Percentiles rank a stretch among this genome's conserved stretches.
phyloP scores from a whole-genome alignment of 257 asterid species.

The Datura wrightii region DNA sequence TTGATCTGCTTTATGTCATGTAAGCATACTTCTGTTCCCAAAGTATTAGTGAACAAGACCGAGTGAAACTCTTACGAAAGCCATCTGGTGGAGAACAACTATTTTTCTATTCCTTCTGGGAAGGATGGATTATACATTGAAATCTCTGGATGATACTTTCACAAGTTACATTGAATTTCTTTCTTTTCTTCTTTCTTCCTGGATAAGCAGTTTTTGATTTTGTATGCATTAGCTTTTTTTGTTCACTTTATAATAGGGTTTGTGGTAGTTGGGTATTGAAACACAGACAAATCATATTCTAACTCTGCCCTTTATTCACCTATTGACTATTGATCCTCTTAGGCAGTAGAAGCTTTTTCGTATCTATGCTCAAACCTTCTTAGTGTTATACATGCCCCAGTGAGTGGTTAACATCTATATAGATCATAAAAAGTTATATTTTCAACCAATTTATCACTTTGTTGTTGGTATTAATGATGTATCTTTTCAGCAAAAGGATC shows the following conservation, averaged over 20 bases:
- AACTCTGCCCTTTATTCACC: background rate
- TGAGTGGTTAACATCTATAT: conserved; percentile 14
- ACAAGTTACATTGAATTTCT: too few species aligned
- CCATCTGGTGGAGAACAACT: too few species aligned
- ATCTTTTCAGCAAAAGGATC: conserved; percentile 81
- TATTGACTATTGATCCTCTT: background rate
- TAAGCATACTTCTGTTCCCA: too few species aligned
- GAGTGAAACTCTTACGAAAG: too few species aligned
- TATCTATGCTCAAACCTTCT: background rate
- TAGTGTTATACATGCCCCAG: background rate
- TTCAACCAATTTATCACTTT: conserved; percentile 30
- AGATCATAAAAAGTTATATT: background rate
- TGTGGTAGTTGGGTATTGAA: background rate
- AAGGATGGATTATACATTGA: too few species aligned
- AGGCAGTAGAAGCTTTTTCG: background rate
- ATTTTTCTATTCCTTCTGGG: too few species aligned
- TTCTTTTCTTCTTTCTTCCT: too few species aligned
- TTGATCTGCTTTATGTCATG: too few species aligned
- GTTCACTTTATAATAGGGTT: background rate
- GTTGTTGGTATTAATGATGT: conserved; percentile 41
- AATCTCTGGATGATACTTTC: too few species aligned
- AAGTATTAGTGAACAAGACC: too few species aligned
- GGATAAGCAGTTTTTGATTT: too few species aligned
- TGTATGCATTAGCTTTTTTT: too few species aligned
- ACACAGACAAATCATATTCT: background rate